These are phyloP conservation scores for Cynanchum wilfordii DNA, from an alignment of 257 asterid genomes.

Conservation along the genomic window DNA sequence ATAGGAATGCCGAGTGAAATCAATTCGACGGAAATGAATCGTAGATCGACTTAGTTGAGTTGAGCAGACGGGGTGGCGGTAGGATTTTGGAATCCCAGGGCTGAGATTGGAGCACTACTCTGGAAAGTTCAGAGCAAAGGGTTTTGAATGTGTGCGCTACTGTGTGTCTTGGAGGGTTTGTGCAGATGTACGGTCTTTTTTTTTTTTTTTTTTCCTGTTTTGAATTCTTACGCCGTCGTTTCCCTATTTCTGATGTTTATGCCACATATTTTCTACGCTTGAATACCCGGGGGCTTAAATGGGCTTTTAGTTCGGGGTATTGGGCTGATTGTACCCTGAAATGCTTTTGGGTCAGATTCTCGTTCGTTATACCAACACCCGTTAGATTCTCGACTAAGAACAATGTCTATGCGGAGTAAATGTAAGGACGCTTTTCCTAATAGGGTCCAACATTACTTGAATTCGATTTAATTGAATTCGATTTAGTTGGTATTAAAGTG, in stretches of 20 bases:
- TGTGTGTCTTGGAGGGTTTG: slow-evolving; percentile 10
- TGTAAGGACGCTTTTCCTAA: too few relatives aligned
- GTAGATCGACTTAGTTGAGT: slow-evolving; percentile 13
- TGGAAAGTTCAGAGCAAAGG: slow-evolving; percentile 6
- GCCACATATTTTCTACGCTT: not conserved
- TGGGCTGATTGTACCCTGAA: not conserved
- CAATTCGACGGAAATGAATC: not conserved
- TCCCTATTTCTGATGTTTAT: not conserved
- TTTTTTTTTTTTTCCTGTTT: not conserved
- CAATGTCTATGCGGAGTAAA: too few relatives aligned
- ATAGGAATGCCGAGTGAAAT: not conserved
- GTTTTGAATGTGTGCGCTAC: not conserved
- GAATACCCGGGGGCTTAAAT: not conserved
- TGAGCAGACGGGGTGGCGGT: not conserved
- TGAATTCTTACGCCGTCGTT: slow-evolving; percentile 11
- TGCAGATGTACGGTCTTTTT: not conserved
- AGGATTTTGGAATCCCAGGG: not conserved
- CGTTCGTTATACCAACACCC: too few relatives aligned
- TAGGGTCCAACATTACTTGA: too few relatives aligned
- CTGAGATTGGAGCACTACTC: not conserved
- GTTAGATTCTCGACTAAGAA: too few relatives aligned
- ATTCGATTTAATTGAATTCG: too few relatives aligned
- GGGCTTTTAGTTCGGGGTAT: not conserved
- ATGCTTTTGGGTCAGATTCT: too few relatives aligned
- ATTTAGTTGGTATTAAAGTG: too few relatives aligned